Base-by-base conservation (phyloP, 2,329 filamentous ascomycete genomes). In the Aplosporella prunicola region DNA sequence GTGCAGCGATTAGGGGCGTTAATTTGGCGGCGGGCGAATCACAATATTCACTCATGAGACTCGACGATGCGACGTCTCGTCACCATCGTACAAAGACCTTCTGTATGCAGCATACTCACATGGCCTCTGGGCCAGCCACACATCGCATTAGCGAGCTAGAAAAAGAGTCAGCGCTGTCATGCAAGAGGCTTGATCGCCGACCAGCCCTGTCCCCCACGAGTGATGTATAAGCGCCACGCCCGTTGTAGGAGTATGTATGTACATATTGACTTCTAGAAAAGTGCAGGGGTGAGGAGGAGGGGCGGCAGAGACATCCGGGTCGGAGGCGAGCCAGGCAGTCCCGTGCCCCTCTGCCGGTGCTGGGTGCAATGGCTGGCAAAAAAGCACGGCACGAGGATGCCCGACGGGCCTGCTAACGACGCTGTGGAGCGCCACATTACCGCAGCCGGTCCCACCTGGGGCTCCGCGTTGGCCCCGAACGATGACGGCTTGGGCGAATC, bases 251-350 rank as follows among this genome's bases (percentile, higher is more conserved):
- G n/a, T n/a, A n/a, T n/a, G n/a, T n/a, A n/a, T n/a, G n/a, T n/a
- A n/a, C n/a, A n/a, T n/a, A n/a, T n/a, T n/a, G n/a, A n/a, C n/a
- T 38, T 38, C 35, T 38, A 38, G 35, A 38, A 38, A 32, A 20
- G 17, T 20, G 20, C 26, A n/a, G 14, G n/a, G 22, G 8, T 24
- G 22, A 24, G 8, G 22, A 24, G 8, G 8, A 24, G 22, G 22
- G 22, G 22, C 8, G 8, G 8, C 22, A 24, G 22, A 24, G n/a
- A n/a, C n/a, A n/a, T n/a, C n/a, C n/a, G n/a, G n/a, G n/a, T n/a
- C n/a, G n/a, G n/a, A 15, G 24, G 25, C 15, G 25, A 8, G 32
- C 24, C 29, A 20, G 34, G 5, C 29, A 30, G 34, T 20, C 18
- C 34, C 34, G 33, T 28, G 24, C 15, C 15, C 24, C 17, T 16